Evolutionary conservation across 306 rosid species (phyloP), one percentile per base, ranked within the genome.

Genomic region (Prunus campanulata): DNA sequence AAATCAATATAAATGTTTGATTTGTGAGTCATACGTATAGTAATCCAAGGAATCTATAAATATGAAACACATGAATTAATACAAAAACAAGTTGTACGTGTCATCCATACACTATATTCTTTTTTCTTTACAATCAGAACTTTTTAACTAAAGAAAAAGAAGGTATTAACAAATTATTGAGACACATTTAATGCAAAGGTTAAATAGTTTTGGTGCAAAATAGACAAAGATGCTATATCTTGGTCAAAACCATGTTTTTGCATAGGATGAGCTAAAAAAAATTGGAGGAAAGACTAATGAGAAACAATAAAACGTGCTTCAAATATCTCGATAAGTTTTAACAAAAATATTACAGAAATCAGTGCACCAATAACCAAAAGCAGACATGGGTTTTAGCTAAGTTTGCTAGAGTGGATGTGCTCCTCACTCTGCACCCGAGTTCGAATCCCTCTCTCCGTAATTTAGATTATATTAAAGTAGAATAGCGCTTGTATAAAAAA

Each of bases 381-480:
- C 3, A 56, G 11, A 56, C 4, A 35, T 35, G 39, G 39, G 7
- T 35, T 35, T 35, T 35, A 35, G 8, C 8, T 35, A 35, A 35
- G 39, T 35, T 35, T 35, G 8, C 0, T 35, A 35, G 2, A 35
- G 39, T 35, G 2, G 42, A 35, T 6, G 8, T 35, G 42, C 42
- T 35, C 0, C 42, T 0, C 8, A 35, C 42, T 35, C 2, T 35
- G 2, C 8, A 35, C 8, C 42, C 42, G 42, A 35, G 8, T 35
- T 35, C 0, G 2, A 35, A 35, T 35, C 5, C 42, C 2, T 0
- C 42, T 35, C 0, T 0, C 8, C 0, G 2, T 35, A 35, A 6
- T 35, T 35, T 35, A 35, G 2, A 35, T 35, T 35, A 32, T 32
- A 32, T 32, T 32, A 32, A 32, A 32, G 39, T 32, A 32, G 7